Evolutionary conservation across 495 filamentous ascomycete genomes (phyloP).

Genomic region (Rusavskia elegans): DNA sequence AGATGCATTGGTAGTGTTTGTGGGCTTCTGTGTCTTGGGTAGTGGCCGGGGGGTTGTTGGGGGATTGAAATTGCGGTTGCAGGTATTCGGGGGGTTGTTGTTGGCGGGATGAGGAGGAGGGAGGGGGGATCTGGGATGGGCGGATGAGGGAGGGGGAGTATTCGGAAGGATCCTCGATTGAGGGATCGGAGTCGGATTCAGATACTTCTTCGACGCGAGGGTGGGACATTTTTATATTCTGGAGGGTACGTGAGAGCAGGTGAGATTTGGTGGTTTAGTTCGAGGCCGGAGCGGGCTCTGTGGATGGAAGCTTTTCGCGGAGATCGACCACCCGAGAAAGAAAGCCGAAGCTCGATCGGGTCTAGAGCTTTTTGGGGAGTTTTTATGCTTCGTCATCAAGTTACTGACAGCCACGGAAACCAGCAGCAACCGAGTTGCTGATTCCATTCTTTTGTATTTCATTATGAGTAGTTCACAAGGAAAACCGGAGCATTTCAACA

Average conservation of each 20-base stretch:
- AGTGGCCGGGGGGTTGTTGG: slow-evolving; percentile 23
- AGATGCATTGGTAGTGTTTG: slow-evolving; percentile 72
- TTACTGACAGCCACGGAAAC: too few species aligned
- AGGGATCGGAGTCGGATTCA: slow-evolving; percentile 68
- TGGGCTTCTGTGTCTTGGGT: slow-evolving; percentile 38
- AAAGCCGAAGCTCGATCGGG: too few species aligned
- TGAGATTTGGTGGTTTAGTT: neutral
- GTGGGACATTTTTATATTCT: slow-evolving; percentile 45
- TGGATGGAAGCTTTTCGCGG: too few species aligned
- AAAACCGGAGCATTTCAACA: too few species aligned
- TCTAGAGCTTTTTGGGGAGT: too few species aligned
- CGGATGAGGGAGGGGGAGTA: slow-evolving; percentile 27
- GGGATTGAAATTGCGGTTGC: slow-evolving; percentile 17
- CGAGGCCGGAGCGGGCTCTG: too few species aligned
- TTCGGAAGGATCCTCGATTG: slow-evolving; percentile 37
- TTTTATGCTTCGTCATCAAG: too few species aligned
- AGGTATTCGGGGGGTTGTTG: too few species aligned
- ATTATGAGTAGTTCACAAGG: too few species aligned
- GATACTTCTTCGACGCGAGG: slow-evolving; percentile 79
- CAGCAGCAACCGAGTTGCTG: too few species aligned
- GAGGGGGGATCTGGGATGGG: slow-evolving; percentile 18
- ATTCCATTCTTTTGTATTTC: too few species aligned
- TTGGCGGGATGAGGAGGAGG: neutral
- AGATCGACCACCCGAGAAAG: too few species aligned
- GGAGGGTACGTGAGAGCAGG: neutral